Conservation (phyloP, 1,284 basidiomycete species). For the Ceratobasidium sp. region DNA sequence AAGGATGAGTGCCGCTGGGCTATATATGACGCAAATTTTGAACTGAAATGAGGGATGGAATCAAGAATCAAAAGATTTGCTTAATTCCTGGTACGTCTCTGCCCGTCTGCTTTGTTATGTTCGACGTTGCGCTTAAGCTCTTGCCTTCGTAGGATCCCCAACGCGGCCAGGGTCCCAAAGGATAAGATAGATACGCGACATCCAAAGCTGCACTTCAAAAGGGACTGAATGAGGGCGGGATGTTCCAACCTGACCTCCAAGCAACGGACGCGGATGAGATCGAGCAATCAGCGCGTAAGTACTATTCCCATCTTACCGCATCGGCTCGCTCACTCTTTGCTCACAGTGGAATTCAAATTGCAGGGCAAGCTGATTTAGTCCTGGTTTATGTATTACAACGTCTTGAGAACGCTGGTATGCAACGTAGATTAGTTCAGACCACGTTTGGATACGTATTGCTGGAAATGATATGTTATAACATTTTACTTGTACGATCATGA, state of each 20-base stretch:
- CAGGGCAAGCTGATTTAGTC: too few relatives aligned
- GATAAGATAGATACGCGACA: conserved; percentile 93
- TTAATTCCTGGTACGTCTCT: conserved; percentile 73
- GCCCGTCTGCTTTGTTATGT: neutral
- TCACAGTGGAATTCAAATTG: conserved; percentile 2
- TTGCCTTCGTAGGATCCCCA: conserved; percentile 74
- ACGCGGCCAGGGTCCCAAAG: conserved; percentile 85
- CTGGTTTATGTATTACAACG: too few relatives aligned
- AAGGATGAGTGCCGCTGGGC: conserved; percentile 80
- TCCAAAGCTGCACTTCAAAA: conserved; percentile 87
- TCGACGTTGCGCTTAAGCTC: too few relatives aligned
- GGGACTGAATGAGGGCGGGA: conserved; percentile 70
- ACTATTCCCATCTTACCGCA: neutral
- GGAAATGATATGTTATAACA: too few relatives aligned
- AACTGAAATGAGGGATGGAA: conserved; percentile 76
- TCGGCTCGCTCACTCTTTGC: neutral
- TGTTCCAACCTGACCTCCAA: conserved; percentile 92
- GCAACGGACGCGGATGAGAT: conserved; percentile 85
- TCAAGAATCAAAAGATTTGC: conserved; percentile 91
- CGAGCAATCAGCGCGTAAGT: conserved; percentile 76
- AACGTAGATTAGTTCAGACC: too few relatives aligned
- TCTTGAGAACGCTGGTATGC: too few relatives aligned
- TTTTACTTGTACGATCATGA: too few relatives aligned
- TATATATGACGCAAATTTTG: conserved; percentile 91
- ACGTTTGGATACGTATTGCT: too few relatives aligned